phyloP scores from a whole-genome alignment of 2,329 filamentous ascomycete genomes.

The Fusarium bulbicola region DNA sequence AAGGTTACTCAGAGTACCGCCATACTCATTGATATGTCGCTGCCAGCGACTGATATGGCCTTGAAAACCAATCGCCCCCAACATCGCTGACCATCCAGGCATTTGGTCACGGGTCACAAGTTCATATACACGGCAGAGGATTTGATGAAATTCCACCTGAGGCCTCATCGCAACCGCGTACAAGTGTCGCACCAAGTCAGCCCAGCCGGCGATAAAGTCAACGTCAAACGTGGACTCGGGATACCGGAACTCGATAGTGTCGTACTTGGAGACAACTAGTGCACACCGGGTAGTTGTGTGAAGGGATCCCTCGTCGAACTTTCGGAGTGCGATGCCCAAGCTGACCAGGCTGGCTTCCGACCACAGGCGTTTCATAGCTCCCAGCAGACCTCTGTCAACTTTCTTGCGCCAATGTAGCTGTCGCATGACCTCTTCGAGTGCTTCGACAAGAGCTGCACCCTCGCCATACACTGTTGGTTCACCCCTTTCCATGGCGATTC shows the following conservation, averaged over 20 bases:
- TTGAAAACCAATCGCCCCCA: conserved; percentile 30
- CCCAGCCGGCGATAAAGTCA: conserved; percentile 40
- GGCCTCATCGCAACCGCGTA: conserved; percentile 32
- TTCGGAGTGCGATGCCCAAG: conserved; percentile 28
- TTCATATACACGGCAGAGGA: conserved; percentile 37
- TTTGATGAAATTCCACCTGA: conserved; percentile 21
- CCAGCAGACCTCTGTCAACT: conserved; percentile 7
- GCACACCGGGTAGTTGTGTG: conserved; percentile 39
- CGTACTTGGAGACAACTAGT: conserved; percentile 37
- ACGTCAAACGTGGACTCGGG: conserved; percentile 41
- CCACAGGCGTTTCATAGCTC: conserved; percentile 34
- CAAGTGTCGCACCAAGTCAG: conserved; percentile 36
- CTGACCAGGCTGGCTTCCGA: not conserved
- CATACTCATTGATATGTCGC: conserved; percentile 26
- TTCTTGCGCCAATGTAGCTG: conserved; percentile 16
- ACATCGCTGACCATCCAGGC: conserved; percentile 30
- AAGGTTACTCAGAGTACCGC: conserved; percentile 25
- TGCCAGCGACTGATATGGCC: conserved; percentile 18
- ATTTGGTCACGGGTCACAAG: conserved; percentile 31
- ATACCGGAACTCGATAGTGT: conserved; percentile 44
- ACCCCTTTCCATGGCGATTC: conserved; percentile 10
- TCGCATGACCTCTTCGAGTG: not conserved
- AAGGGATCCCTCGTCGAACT: conserved; percentile 34
- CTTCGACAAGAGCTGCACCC: conserved; percentile 3
- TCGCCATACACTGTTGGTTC: conserved; percentile 13